Conservation (phyloP, 2,329 filamentous ascomycete species). For the Penicillium sp. region DNA sequence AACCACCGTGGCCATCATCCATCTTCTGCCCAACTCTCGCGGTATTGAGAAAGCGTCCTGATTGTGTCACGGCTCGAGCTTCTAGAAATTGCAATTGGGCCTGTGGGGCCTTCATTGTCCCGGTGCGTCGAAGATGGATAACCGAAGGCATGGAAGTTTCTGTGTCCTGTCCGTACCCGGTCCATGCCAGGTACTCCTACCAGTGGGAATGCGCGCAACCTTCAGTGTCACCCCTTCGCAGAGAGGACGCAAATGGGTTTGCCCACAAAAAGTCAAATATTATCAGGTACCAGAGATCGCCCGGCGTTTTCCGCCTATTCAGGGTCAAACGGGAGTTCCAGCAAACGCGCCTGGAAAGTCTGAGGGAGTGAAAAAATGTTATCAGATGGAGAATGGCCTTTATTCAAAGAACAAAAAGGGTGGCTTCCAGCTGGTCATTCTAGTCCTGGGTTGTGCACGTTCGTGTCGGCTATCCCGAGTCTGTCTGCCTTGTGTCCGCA, state of each 20-base stretch:
- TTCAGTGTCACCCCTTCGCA: constrained; percentile 8
- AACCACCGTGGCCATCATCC: not conserved
- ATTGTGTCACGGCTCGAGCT: constrained; percentile 11
- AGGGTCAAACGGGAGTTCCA: constrained; percentile 18
- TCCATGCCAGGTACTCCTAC: constrained; percentile 4
- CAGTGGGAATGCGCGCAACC: constrained; percentile 8
- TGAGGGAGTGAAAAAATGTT: constrained; percentile 2
- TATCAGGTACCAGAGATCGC: constrained; percentile 6
- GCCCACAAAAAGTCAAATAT: too few species aligned
- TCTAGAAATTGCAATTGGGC: constrained; percentile 23
- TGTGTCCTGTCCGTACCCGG: constrained; percentile 1
- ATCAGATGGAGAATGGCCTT: too few species aligned
- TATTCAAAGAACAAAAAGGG: too few species aligned
- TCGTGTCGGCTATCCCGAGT: not conserved
- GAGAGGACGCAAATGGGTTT: constrained; percentile 6
- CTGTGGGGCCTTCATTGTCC: constrained; percentile 9
- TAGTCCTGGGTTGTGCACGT: not conserved
- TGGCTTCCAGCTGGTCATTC: not conserved
- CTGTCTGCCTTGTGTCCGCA: constrained; percentile 4
- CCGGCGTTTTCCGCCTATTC: constrained; percentile 15
- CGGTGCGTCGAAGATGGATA: constrained; percentile 12
- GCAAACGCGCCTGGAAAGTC: constrained; percentile 23
- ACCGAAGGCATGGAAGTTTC: constrained; percentile 21
- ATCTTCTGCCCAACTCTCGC: constrained; percentile 1
- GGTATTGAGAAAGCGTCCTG: constrained; percentile 3